Evolutionary conservation across 371 early-diverging fungal species (phyloP), one percentile per base, ranked within the genome.

Genomic region (Lichtheimia corymbifera): DNA sequence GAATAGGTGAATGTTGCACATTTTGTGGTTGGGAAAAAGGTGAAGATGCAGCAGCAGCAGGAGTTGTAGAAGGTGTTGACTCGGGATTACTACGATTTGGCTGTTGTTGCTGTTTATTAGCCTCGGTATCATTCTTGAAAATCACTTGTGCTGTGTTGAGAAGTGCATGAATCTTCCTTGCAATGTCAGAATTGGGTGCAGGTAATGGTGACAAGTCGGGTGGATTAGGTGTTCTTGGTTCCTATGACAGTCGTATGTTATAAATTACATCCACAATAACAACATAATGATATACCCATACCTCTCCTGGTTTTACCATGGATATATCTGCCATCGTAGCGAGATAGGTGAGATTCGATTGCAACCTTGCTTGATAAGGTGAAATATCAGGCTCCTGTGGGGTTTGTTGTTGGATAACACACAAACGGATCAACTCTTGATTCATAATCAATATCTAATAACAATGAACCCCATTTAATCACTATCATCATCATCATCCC

Each of bases 301-400:
- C 85, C 49, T 80, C 74, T 50, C 77, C 77, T 14, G 79, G 75
- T 50, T 82, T 77, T 6, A 74, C 70, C 67, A 77, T 72, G 17
- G 77, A 75, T 53, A 79, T 69, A 68, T 84, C 84, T 41, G 84
- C 84, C 70, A 84, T 81, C 4, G 80, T 76, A 13, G 84, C 82
- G 14, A 84, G 65, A 61, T 82, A 84, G 13, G 79, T 76, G 25
- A 84, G 63, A 58, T 84, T 84, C 1, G 77, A 76, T 59, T 82
- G 84, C 25, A 84, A 64, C 50, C 79, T 71, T 27, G 73, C 51
- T 70, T 82, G 80, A 62, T 84, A 84, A 81, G 68, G 40, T 60
- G 67, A 35, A 41, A 77, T 61, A 64, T 80, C 74, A 9, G 69
- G 69, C 6, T 77, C 82, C 53, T 62, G 72, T 14, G 52, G 53